Conservation (phyloP, 2,329 filamentous ascomycete species). For the Alternaria alternata region DNA sequence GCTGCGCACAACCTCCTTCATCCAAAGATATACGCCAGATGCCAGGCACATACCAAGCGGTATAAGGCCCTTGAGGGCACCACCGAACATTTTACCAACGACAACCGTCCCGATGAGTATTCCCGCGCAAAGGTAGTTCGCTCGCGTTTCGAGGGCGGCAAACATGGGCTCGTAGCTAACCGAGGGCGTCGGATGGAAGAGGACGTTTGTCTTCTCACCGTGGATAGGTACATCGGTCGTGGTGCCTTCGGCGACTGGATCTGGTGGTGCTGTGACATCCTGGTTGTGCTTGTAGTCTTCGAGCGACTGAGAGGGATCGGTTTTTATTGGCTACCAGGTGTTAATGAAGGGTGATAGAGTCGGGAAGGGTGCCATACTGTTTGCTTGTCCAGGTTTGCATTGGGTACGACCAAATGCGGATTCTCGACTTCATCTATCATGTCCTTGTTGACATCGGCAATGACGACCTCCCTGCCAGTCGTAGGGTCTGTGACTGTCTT, state of each 20-base stretch:
- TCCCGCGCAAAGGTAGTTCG: slow-evolving; percentile 72
- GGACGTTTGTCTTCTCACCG: slow-evolving; percentile 93
- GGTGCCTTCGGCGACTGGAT: slow-evolving; percentile 79
- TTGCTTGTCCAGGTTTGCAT: slow-evolving; percentile 82
- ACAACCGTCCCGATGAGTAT: slow-evolving; percentile 79
- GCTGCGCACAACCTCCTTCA: slow-evolving; percentile 83
- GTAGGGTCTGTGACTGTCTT: slow-evolving; percentile 83
- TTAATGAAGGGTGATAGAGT: slow-evolving; percentile 14
- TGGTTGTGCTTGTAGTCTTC: slow-evolving; percentile 85
- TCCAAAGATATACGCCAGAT: slow-evolving; percentile 86
- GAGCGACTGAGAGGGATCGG: slow-evolving; percentile 73
- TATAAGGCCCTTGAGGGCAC: slow-evolving; percentile 76
- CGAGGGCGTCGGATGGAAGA: slow-evolving; percentile 93
- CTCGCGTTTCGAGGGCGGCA: slow-evolving; percentile 74
- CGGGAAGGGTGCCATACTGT: slow-evolving; percentile 57
- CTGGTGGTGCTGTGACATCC: slow-evolving; percentile 89
- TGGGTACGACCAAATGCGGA: slow-evolving; percentile 82
- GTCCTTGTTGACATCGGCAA: slow-evolving; percentile 79
- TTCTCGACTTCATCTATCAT: slow-evolving; percentile 75
- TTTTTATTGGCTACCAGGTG: slow-evolving; percentile 64
- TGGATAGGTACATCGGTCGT: slow-evolving; percentile 96
- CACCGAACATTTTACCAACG: slow-evolving; percentile 81
- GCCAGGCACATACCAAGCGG: slow-evolving; percentile 75
- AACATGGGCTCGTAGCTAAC: slow-evolving; percentile 93
- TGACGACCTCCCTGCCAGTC: slow-evolving; percentile 84